Conservation (phyloP, 2,329 filamentous ascomycete genomes). For the Sporothrix inflata region DNA sequence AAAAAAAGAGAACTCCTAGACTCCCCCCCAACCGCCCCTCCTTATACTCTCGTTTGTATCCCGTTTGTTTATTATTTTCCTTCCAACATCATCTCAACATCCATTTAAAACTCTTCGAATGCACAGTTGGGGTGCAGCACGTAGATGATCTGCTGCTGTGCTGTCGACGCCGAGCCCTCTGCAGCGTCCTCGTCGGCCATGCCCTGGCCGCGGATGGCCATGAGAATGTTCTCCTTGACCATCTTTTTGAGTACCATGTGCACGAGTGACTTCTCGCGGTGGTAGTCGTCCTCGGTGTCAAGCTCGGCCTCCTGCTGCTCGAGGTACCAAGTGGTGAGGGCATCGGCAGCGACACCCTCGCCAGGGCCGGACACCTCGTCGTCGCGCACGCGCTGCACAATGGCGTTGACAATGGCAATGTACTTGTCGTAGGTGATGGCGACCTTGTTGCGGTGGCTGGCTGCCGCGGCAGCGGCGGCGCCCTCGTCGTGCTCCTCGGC, state of each 20-base stretch:
- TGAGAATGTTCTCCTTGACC: conserved; percentile 92
- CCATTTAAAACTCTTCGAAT: conserved; percentile 63
- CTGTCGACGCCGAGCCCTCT: conserved; percentile 42
- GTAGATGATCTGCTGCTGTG: conserved; percentile 67
- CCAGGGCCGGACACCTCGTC: conserved; percentile 72
- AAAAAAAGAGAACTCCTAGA: neutral
- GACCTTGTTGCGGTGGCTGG: conserved; percentile 59
- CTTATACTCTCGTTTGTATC: neutral
- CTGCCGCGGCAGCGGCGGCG: conserved; percentile 40
- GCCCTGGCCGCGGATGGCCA: conserved; percentile 71
- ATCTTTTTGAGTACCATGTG: conserved; percentile 91
- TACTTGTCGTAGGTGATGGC: conserved; percentile 97
- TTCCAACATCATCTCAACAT: neutral
- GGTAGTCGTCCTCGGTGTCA: conserved; percentile 77
- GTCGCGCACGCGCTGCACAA: conserved; percentile 81
- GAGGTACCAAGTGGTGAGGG: conserved; percentile 84
- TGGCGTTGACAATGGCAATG: conserved; percentile 81
- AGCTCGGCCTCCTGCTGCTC: conserved; percentile 88
- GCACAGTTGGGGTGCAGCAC: conserved; percentile 94
- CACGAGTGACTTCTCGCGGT: conserved; percentile 72
- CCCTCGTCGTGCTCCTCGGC: conserved; percentile 50
- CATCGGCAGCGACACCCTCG: conserved; percentile 83
- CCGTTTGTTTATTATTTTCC: neutral
- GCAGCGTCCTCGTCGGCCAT: conserved; percentile 49
- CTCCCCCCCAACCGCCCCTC: neutral